Evolutionary conservation across 345 rosid genomes (phyloP), one percentile per base, ranked within the genome.

Genomic region (Zanthoxylum bungeanum): DNA sequence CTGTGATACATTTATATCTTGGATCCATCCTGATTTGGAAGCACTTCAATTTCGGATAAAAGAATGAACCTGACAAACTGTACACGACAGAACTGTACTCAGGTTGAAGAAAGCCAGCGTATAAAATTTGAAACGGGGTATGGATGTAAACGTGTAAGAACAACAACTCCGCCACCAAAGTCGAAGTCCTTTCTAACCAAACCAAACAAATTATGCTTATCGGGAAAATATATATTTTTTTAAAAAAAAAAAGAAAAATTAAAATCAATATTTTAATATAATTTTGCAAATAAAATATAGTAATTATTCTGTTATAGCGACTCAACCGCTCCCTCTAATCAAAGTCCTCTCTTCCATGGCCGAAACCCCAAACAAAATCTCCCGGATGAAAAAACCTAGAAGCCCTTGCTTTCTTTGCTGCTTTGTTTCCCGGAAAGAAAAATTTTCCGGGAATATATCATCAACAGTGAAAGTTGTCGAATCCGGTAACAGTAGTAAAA

Each of bases 301-400:
- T n/a, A n/a, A n/a, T 51, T 51, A 31, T 17, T 5, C 4, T 4
- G 9, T 22, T 10, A 25, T 25, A 14, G 34, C 52, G 21, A 17
- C 1, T 25, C 68, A 25, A 42, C 68, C 53, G 34, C 53, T 27
- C n/a, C n/a, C 8, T 11, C 33, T 61, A 5, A 42, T 46, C 68
- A 64, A 44, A 64, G 65, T 61, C 65, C n/a, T 42, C 53, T 27
- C 67, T 42, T 30, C 53, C 33, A 44, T 44, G 53, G 68, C 34
- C 24, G 4, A 31, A 11, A 3, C 21, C 8, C 7, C 9, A 44
- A 28, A 7, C 8, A 44, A 27, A n/a, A n/a, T n/a, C n/a, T n/a
- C n/a, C n/a, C n/a, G n/a, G n/a, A n/a, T n/a, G n/a, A n/a, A n/a
- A 16, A 44, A 64, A 44, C 68, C 16, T 36, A n/a, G n/a, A 16